A percentile compares a stretch with the other conserved stretches of the same genome.
These are phyloP conservation scores for Tolypocladium cylindrosporum DNA, from an alignment of 2,329 filamentous ascomycete genomes.

Conservation along the genomic window DNA sequence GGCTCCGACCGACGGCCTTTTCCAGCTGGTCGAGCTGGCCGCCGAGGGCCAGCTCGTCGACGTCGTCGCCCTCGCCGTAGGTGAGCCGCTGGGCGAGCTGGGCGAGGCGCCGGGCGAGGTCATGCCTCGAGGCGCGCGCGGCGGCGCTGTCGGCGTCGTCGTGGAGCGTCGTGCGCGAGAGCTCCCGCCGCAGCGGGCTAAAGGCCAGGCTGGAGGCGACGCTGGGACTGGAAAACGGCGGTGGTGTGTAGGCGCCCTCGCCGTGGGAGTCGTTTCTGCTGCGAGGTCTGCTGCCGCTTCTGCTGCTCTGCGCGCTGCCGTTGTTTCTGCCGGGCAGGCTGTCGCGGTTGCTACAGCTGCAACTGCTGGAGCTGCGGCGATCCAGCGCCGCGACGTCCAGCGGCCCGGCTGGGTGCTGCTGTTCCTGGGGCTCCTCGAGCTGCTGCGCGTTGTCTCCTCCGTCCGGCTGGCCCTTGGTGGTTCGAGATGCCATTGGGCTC, in stretches of 20 bases:
- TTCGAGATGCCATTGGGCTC: neutral
- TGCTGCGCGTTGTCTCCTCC: neutral
- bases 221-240: slow-evolving; percentile 22
- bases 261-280: slow-evolving; percentile 3
- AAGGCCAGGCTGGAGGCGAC: slow-evolving; percentile 21
- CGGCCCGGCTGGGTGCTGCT: neutral
- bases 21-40: slow-evolving; percentile 28
- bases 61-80: slow-evolving; percentile 17
- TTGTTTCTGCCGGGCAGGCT: neutral
- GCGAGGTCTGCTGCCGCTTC: slow-evolving; percentile 2
- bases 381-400: slow-evolving; percentile 4
- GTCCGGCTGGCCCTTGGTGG: neutral
- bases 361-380: slow-evolving; percentile 7
- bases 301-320: slow-evolving; percentile 1
- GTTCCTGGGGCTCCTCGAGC: neutral
- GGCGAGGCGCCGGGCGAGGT: slow-evolving; percentile 31
- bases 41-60: slow-evolving; percentile 25
- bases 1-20: slow-evolving; percentile 9
- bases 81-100: slow-evolving; percentile 28
- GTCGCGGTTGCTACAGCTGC: slow-evolving; percentile 7
- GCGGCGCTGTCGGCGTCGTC: slow-evolving; percentile 5
- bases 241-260: slow-evolving; percentile 11
- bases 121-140: slow-evolving; percentile 25
- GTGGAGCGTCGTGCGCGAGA: slow-evolving; percentile 7
- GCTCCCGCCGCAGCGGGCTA: slow-evolving; percentile 20